phyloP scores from a whole-genome alignment of 768 basidiomycete species.

The Basidioascus undulatus region DNA sequence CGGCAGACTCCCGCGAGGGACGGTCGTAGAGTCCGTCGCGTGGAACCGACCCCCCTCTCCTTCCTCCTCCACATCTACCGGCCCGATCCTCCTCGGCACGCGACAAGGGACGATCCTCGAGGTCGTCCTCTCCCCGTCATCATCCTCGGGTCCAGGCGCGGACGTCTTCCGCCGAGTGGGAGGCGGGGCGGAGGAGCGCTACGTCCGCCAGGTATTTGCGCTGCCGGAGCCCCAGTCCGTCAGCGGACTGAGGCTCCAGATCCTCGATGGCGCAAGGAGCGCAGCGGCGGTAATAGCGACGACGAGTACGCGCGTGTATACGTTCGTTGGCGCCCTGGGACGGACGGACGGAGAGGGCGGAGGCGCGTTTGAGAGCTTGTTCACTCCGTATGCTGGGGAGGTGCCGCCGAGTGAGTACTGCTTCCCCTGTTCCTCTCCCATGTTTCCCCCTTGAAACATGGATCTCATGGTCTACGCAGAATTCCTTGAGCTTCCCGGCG shows the following conservation, averaged over 20 bases:
- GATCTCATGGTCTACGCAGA: conserved; percentile 25
- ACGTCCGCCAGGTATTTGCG: conserved; percentile 45
- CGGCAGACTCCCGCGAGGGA: conserved; percentile 45
- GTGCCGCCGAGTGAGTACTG: conserved; percentile 46
- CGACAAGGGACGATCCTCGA: conserved; percentile 70
- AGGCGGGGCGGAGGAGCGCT: conserved; percentile 32
- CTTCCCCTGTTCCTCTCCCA: conserved; percentile 2
- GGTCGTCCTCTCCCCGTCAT: conserved; percentile 35
- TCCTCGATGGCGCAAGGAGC: conserved; percentile 34
- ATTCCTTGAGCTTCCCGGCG: conserved; percentile 72
- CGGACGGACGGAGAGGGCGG: conserved; percentile 49
- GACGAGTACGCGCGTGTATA: conserved; percentile 70
- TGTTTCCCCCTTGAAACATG: conserved; percentile 6
- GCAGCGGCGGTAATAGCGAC: conserved; percentile 47
- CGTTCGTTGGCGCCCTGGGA: conserved; percentile 50
- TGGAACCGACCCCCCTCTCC: conserved; percentile 56
- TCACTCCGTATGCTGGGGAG: conserved; percentile 42
- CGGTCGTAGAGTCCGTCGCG: conserved; percentile 70
- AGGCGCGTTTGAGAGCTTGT: conserved; percentile 42
- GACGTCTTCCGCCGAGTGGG: neutral
- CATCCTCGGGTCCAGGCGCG: conserved; percentile 41
- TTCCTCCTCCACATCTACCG: conserved; percentile 45
- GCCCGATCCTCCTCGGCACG: conserved; percentile 68
- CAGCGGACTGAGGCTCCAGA: conserved; percentile 62
- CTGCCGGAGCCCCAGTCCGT: conserved; percentile 60